Evolutionary conservation across 169 alveolate species (phyloP).

Genomic region (Plasmodium malariae): DNA sequence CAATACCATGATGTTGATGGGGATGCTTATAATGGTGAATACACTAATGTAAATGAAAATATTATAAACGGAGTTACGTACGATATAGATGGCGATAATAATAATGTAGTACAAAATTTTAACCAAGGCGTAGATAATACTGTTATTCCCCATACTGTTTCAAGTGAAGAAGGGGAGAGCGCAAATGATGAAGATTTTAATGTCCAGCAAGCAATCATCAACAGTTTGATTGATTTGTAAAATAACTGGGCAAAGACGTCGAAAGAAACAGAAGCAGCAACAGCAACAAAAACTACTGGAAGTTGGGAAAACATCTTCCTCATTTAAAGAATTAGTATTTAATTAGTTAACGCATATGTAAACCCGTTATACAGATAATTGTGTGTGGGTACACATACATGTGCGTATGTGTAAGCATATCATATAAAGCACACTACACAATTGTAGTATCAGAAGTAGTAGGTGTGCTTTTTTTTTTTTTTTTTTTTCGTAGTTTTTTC

Average conservation of each 20-base stretch:
- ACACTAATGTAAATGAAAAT: no score
- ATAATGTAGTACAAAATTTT: not conserved
- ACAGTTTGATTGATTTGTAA: constrained; percentile 47
- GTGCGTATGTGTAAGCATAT: not conserved
- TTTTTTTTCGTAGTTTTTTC: no score
- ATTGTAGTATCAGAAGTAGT: no score
- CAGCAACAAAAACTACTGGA: not conserved
- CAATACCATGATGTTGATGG: no score
- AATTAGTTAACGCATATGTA: no score
- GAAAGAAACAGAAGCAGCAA: not conserved
- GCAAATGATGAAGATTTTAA: constrained; percentile 18
- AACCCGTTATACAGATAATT: not conserved
- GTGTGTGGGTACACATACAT: not conserved
- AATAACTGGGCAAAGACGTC: not conserved
- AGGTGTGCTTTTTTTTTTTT: no score
- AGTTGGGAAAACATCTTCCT: no score
- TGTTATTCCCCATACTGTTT: not conserved
- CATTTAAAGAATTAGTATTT: not conserved
- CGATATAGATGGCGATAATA: not conserved
- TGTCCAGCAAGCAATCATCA: constrained; percentile 60
- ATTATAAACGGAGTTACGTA: no score
- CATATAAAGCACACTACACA: no score
- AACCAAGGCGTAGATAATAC: not conserved
- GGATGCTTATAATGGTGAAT: no score
- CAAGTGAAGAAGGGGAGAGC: not conserved